Evolutionary conservation across 805 yeast genomes (phyloP).

Genomic region (Yarrowia sp.): DNA sequence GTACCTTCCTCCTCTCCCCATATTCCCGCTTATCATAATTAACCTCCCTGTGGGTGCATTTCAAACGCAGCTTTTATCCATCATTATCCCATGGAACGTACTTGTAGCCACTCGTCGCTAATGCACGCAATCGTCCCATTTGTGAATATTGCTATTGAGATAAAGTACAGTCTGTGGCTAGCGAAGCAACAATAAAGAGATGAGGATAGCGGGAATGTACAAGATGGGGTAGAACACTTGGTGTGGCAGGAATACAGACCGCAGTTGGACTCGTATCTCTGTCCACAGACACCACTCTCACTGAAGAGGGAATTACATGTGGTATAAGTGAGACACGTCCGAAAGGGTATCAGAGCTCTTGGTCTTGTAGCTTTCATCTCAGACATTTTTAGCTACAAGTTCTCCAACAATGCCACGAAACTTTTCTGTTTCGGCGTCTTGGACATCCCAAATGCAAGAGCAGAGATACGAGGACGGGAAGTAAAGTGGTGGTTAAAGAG

Average conservation of each 20-base stretch:
- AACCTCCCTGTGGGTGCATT: background rate
- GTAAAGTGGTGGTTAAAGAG: background rate
- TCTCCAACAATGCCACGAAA: background rate
- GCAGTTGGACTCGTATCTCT: too few relatives aligned
- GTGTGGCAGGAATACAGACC: too few relatives aligned
- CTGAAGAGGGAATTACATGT: too few relatives aligned
- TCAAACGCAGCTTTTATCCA: conserved; percentile 10
- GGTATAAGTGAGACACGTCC: background rate
- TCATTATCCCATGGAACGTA: background rate
- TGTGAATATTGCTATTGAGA: background rate
- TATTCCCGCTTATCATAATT: conserved; percentile 5
- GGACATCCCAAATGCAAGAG: conserved; percentile 15
- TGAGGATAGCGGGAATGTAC: too few relatives aligned
- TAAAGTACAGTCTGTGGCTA: too few relatives aligned
- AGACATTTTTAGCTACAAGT: too few relatives aligned
- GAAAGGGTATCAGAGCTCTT: background rate
- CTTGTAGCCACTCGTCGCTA: conserved; percentile 7
- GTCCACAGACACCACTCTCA: too few relatives aligned
- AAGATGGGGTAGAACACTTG: too few relatives aligned
- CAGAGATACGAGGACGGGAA: conserved; percentile 5
- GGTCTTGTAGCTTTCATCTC: too few relatives aligned
- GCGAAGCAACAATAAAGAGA: too few relatives aligned
- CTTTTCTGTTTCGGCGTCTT: background rate
- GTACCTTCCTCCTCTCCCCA: background rate
- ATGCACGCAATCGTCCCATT: conserved; percentile 26